Evolutionary conservation across 257 asterid genomes (phyloP), one percentile per base, ranked within the genome.

Genomic region (Orobanche coerulescens): DNA sequence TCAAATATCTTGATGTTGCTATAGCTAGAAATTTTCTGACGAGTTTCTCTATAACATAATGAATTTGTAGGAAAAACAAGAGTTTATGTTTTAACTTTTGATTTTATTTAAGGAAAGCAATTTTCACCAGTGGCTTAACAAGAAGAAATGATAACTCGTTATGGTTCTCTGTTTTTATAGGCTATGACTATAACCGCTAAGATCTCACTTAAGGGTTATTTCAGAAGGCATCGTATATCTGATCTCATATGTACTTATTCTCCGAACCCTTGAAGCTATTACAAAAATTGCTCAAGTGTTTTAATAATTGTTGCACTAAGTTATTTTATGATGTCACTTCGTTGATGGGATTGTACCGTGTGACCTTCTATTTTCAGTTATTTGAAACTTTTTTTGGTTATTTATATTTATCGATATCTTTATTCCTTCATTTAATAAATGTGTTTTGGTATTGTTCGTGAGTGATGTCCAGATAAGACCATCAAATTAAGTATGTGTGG

Each of bases 131-230:
- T 68, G 39, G 13, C 12, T 50, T 15, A 20, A 4, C 24, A 55
- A 24, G 12, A 19, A 26, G 18, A 56, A 18, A 15, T 7, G 19
- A 30, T n/a, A n/a, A n/a, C 8, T 12, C 6, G 16, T 62, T 47
- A 34, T 46, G 33, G 44, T 62, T 47, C 58, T 62, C 30, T 47
- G 47, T 30, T n/a, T n/a, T n/a, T n/a, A n/a, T n/a, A n/a, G n/a
- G n/a, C n/a, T n/a, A n/a, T n/a, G n/a, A n/a, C n/a, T n/a, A n/a
- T n/a, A n/a, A n/a, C n/a, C n/a, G n/a, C n/a, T n/a, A n/a, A n/a
- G n/a, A n/a, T n/a, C n/a, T n/a, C n/a, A n/a, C n/a, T n/a, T n/a
- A n/a, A n/a, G n/a, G n/a, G n/a, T n/a, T n/a, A n/a, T n/a, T n/a
- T n/a, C n/a, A n/a, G n/a, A n/a, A n/a, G n/a, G n/a, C n/a, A n/a